Evolutionary conservation across 139 green algal genomes (phyloP), one percentile per base, ranked within the genome.

Genomic region (Closterium sp.): DNA sequence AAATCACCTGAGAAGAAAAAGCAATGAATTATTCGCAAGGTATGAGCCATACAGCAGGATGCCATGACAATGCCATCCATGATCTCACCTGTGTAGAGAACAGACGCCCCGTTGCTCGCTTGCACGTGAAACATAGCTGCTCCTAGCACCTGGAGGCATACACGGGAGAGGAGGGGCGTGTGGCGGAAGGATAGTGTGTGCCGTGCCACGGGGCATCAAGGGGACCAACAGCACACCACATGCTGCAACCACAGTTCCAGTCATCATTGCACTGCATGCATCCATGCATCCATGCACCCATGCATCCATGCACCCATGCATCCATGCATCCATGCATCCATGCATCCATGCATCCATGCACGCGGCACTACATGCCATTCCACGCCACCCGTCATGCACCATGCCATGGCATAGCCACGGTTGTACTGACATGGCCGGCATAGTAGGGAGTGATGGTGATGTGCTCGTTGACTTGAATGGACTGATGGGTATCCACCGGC

Each of bases 81-180:
- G 34, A 4, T 42, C 34, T 79, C 62, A 79, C 62, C 62, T 9
- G 62, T 79, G 62, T 79, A 79, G 17, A 91, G 89, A 2, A 95
- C 93, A 2, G 85, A 95, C 21, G 91, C 86, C 28, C 85, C 50
- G 6, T 92, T 93, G 62, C 62, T 79, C 21, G 94, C 93, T 22
- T 73, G 89, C 27, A 95, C 92, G 38, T 96, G 88, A 38, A 97
- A 96, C 96, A 97, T 97, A 29, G 95, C 96, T 13, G 95, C 95
- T 1, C 97, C 95, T 88, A 98, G 90, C 89, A 97, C 95, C 89
- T 97, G 95, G 24, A 10, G 42, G 88, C 6, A 3, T 38, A 3
- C 32, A 3, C 3, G 32, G 32, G 32, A 38, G 32, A 38, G 32
- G 32, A 38, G 32, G 2, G 32, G 32, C 32, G 32, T 3, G 32